Base-by-base conservation (phyloP, 805 yeast genomes). In the Jamesozyma hellenica region DNA sequence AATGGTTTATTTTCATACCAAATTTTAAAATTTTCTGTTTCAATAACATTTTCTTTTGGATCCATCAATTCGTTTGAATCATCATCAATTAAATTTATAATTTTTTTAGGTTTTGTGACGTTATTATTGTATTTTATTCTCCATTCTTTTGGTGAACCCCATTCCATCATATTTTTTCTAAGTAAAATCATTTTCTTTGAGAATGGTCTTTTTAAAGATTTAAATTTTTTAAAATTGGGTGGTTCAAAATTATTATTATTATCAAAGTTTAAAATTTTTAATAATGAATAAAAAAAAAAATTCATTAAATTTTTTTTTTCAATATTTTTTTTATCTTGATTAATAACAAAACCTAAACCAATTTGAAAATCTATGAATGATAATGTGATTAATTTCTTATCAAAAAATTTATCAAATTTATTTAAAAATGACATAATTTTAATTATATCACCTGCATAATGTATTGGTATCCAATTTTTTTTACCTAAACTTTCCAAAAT, bases 61-160 rank as follows among this genome's bases (percentile, higher is more conserved):
- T 52, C 60, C 1, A 49, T 52, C 3, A 34, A 18, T 4, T 25
- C 26, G 1, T 47, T 49, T 17, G 33, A 38, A 15, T 40, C 38
- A 11, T 46, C 52, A n/a, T 21, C 19, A 10, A 9, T 10, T 19
- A 21, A 41, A 46, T 49, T 11, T 14, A 2, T 9, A 6, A 17
- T 30, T 7, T 19, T 16, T 10, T 15, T 23, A n/a, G 38, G 32
- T 28, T 35, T 28, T 14, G 32, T 13, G 5, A 4, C 28, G 28
- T 28, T 28, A 28, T 35, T 19, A 19, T 4, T 11, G 4, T 23
- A 12, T 4, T 28, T 12, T 3, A 17, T 19, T 9, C 51, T 38
- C 63, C 63, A 58, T 44, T 56, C 59, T 32, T 37, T 49, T 13
- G 61, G 60, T 25, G 51, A 50, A 8, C 63, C 63, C 57, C 59